Conservation (phyloP, 2,329 filamentous ascomycete species). For the Cryphonectria nitschkei region DNA sequence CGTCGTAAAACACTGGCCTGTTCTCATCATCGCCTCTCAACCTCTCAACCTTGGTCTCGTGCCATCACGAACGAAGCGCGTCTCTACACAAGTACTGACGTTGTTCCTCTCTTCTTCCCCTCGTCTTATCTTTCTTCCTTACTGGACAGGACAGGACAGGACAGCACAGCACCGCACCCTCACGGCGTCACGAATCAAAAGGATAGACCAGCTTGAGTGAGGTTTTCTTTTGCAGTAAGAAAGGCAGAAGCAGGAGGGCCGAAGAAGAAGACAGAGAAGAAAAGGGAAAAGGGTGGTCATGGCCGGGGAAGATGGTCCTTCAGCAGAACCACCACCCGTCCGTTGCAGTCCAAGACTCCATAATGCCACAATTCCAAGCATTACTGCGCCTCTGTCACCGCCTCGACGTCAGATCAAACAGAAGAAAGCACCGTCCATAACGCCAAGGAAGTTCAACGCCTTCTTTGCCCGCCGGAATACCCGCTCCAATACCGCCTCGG, state of each 20-base stretch:
- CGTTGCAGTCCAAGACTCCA: constrained; percentile 22
- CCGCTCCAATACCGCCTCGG: constrained; percentile 21
- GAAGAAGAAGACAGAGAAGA: background rate
- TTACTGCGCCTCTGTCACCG: constrained; percentile 35
- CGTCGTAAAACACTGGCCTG: constrained; percentile 8
- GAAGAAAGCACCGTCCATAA: constrained; percentile 55
- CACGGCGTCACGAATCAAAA: background rate
- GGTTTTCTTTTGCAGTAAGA: background rate
- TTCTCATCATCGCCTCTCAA: background rate
- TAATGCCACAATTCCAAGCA: constrained; percentile 29
- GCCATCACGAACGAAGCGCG: constrained; percentile 5
- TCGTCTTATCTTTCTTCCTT: background rate
- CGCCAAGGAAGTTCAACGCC: constrained; percentile 55
- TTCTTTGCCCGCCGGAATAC: constrained; percentile 57
- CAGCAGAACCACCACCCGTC: constrained; percentile 17
- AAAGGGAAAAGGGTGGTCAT: constrained; percentile 26
- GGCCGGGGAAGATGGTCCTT: constrained; percentile 29
- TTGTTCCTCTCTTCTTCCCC: background rate
- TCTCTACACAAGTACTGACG: background rate
- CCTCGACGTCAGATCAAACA: constrained; percentile 43
- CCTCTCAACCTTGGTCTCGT: background rate
- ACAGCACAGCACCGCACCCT: background rate
- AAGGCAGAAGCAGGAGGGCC: too few species aligned
- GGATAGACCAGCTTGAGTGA: background rate
- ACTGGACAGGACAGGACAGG: background rate